phyloP scores from a whole-genome alignment of 305 asterid species.

The Fraxinus platypoda region DNA sequence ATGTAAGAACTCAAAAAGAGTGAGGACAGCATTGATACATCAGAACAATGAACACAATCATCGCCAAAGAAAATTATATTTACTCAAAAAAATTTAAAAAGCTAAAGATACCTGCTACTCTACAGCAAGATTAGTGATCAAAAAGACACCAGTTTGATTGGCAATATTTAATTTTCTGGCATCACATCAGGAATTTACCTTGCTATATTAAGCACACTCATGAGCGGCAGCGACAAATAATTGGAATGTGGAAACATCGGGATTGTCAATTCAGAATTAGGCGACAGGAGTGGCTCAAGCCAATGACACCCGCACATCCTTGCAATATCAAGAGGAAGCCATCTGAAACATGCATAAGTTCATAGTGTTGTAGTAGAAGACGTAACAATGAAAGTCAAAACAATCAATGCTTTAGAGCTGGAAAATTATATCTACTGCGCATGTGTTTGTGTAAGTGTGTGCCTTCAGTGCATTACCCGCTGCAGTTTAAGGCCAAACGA shows the following conservation, averaged over 20 bases:
- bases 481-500: conserved; percentile 87
- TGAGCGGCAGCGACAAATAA: conserved; percentile 80
- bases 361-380: background rate
- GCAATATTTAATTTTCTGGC: background rate
- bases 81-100: background rate
- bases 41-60: background rate
- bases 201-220: conserved; percentile 87
- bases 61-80: background rate
- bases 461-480: conserved; percentile 54
- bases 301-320: conserved; percentile 96
- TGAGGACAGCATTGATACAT: background rate
- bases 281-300: conserved; percentile 85
- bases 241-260: conserved; percentile 75
- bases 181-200: conserved; percentile 41
- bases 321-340: conserved; percentile 95
- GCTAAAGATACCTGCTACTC: background rate
- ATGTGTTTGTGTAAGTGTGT: background rate
- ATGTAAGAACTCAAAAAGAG: background rate
- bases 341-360: conserved; percentile 51
- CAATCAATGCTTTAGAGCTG: background rate
- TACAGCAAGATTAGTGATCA: background rate
- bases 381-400: conserved; percentile 3
- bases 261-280: conserved; percentile 59
- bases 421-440: background rate
- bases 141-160: background rate